Conservation (phyloP, 768 basidiomycete species). For the Plicaturopsis crispa region DNA sequence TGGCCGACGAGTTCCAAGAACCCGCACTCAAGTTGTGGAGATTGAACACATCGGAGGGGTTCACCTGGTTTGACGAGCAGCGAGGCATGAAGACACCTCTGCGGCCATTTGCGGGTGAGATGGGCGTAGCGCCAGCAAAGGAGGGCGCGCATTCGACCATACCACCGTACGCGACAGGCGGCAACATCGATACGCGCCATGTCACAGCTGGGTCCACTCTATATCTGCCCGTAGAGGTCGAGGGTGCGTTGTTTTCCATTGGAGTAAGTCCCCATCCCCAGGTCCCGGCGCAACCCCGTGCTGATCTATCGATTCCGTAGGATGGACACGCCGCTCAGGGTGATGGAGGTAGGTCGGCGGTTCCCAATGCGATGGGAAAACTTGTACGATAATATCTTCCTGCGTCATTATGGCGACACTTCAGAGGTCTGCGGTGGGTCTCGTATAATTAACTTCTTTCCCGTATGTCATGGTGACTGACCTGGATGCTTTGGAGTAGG, state of each 20-base stretch:
- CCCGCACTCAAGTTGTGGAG: slow-evolving; percentile 50
- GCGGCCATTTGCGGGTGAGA: slow-evolving; percentile 54
- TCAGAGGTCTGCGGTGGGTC: slow-evolving; percentile 53
- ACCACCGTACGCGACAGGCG: slow-evolving; percentile 54
- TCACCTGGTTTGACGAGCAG: slow-evolving; percentile 44
- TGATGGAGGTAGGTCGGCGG: slow-evolving; percentile 55
- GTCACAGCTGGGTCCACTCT: slow-evolving; percentile 46
- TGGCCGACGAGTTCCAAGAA: slow-evolving; percentile 46
- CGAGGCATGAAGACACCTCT: slow-evolving; percentile 43
- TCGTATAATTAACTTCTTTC: background rate
- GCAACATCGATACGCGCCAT: slow-evolving; percentile 57
- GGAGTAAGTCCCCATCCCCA: slow-evolving; percentile 39
- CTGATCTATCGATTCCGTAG: slow-evolving; percentile 17
- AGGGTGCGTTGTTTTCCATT: slow-evolving; percentile 54
- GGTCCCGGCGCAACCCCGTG: slow-evolving; percentile 3
- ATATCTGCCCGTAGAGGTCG: slow-evolving; percentile 50
- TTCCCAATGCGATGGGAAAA: no score
- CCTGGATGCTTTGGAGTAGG: no score
- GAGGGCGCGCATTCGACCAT: slow-evolving; percentile 51
- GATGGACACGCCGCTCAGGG: slow-evolving; percentile 65
- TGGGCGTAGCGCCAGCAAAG: slow-evolving; percentile 49
- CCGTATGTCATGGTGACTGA: no score
- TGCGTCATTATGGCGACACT: background rate
- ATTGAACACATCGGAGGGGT: slow-evolving; percentile 30
- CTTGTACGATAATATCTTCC: background rate